Percentiles rank a stretch among this genome's conserved stretches.
phyloP scores from a whole-genome alignment of 306 rosid genomes.

The Nissolia schottii region DNA sequence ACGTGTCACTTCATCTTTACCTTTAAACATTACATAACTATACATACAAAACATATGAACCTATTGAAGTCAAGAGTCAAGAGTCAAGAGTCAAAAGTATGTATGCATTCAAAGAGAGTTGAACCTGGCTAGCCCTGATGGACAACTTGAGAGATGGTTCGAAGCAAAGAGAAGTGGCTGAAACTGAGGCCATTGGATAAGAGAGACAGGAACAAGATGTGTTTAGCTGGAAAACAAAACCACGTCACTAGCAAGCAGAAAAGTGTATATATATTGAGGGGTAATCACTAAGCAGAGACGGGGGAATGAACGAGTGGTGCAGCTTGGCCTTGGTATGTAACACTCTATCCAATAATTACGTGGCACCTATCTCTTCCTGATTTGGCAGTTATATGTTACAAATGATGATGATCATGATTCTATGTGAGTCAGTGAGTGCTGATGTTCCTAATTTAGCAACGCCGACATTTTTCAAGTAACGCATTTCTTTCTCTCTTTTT shows the following conservation, averaged over 20 bases:
- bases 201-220: conserved; percentile 22
- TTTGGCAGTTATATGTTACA: neutral
- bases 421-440: no score
- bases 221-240: conserved; percentile 23
- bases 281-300: neutral
- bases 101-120: neutral
- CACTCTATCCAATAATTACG: conserved; percentile 25
- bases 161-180: conserved; percentile 45
- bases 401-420: neutral
- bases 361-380: conserved; percentile 24
- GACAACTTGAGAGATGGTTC: conserved; percentile 34
- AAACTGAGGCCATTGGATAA: conserved; percentile 53
- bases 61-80: neutral
- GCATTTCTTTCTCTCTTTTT: neutral
- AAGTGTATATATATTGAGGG: neutral
- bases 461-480: neutral
- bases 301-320: conserved; percentile 21
- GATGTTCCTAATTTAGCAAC: neutral
- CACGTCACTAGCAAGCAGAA: conserved; percentile 17
- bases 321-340: neutral
- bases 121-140: conserved; percentile 32
- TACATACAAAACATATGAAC: neutral
- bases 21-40: neutral
- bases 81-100: no score
- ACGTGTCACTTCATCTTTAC: no score